Percentiles rank a stretch among this genome's conserved stretches.
phyloP scores from a whole-genome alignment of 2,329 filamentous ascomycete genomes.

The Venturia effusa region DNA sequence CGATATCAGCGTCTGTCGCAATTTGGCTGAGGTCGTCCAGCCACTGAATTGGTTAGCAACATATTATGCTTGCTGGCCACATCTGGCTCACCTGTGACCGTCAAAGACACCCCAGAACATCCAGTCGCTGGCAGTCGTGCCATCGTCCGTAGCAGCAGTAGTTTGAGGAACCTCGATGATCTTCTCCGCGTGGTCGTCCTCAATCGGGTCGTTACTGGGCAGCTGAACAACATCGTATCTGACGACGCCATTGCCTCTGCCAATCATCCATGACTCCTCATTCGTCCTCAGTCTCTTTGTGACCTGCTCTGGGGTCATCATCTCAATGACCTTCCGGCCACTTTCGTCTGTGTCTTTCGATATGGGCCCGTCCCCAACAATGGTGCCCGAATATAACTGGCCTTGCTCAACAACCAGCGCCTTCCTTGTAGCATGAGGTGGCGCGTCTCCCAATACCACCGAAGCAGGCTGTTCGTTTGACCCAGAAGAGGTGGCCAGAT shows the following conservation, averaged over 20 bases:
- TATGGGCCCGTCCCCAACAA: conserved; percentile 76
- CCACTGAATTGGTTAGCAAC: conserved; percentile 44
- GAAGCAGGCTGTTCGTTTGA: conserved; percentile 6
- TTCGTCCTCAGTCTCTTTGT: conserved; percentile 79
- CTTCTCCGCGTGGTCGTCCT: conserved; percentile 97
- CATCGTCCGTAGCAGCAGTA: conserved; percentile 43
- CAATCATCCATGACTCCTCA: conserved; percentile 86
- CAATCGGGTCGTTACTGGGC: conserved; percentile 93
- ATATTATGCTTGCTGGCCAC: not conserved
- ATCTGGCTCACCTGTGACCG: conserved; percentile 64
- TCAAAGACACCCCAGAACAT: conserved; percentile 99
- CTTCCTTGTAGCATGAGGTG: conserved; percentile 36
- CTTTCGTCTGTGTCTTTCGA: conserved; percentile 80
- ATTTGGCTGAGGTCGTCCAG: conserved; percentile 95
- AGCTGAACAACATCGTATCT: conserved; percentile 92
- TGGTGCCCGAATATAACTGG: conserved; percentile 77
- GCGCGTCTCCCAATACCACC: conserved; percentile 5
- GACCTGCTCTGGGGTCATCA: conserved; percentile 91
- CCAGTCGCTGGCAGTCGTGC: conserved; percentile 66
- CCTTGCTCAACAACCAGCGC: conserved; percentile 85
- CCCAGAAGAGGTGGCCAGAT: not conserved
- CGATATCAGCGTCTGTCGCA: conserved; percentile 83
- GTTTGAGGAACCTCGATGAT: conserved; percentile 77
- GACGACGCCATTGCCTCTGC: conserved; percentile 79
- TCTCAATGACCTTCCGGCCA: conserved; percentile 80